Base-by-base conservation (phyloP, 371 early-diverging fungal species). In the Dichotomocladium elegans region DNA sequence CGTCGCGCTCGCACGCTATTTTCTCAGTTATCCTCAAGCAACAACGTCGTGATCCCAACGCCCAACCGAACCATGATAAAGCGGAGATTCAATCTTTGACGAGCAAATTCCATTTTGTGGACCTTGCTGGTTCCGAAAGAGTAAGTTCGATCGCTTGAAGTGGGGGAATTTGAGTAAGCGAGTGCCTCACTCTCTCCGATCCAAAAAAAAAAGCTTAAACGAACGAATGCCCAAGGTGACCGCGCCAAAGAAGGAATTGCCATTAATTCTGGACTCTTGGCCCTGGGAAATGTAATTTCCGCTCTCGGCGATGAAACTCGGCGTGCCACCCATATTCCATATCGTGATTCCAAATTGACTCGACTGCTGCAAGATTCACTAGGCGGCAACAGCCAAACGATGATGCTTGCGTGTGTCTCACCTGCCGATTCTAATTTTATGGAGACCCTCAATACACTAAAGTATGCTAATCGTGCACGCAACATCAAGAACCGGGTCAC, bases 1-100 rank as follows among this genome's bases (percentile, higher is more conserved):
- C 96, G 0, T 97, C 98, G n/a, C 82, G 99, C 57, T 95, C 96
- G 24, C 99, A 99, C 73, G 99, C 99, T 35, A 96, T 99, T 46
- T 98, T 98, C 69, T 88, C 94, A 9, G 85, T 98, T 21, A 86
- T 82, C 28, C 76, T 93, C 26, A 70, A 79, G 35, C 88, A 87
- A 54, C 64, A 53, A 27, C 42, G 48, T 15, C 41, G 51, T 19
- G 63, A 61, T 8, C 56, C 60, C 9, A 54, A 51, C 15, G 33
- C 17, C 10, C 21, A 28, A 12, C n/a, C n/a, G n/a, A n/a, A n/a
- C n/a, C n/a, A n/a, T n/a, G 53, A 55, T 19, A 54, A 57, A 34
- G 9, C 47, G 4, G 22, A 22, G 44, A 4, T 6, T 17, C 35
- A 53, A 29, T 67, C 62, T 15, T 60, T 89, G 25, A 61, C 77